Percentiles rank a stretch among this genome's conserved stretches.
These are phyloP conservation scores for Hanseniaspora gamundiae DNA, from an alignment of 1,139 yeast genomes.

Conservation along the genomic window DNA sequence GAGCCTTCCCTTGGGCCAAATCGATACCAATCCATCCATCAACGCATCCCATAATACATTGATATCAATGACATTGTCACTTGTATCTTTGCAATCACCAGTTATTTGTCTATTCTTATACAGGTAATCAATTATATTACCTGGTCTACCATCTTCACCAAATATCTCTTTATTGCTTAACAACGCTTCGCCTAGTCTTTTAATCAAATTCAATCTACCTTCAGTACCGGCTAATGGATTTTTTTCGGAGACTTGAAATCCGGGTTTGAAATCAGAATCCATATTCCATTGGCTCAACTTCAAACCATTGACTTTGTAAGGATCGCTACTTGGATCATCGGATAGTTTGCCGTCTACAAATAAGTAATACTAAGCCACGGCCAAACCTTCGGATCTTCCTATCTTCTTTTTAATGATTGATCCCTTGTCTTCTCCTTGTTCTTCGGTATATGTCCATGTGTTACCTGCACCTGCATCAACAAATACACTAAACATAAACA, in stretches of 20 bases:
- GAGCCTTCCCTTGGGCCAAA: slow-evolving; percentile 50
- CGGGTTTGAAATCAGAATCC: slow-evolving; percentile 20
- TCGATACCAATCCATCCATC: slow-evolving; percentile 38
- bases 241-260: slow-evolving; percentile 32
- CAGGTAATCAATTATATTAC: slow-evolving; percentile 39
- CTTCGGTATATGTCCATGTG: slow-evolving; percentile 35
- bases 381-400: slow-evolving; percentile 46
- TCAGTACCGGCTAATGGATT: slow-evolving; percentile 41
- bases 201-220: slow-evolving; percentile 36
- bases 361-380: slow-evolving; percentile 44
- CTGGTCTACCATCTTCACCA: slow-evolving; percentile 40
- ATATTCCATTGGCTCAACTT: slow-evolving; percentile 26
- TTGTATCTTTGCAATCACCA: slow-evolving; percentile 8
- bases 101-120: slow-evolving; percentile 11
- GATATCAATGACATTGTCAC: slow-evolving; percentile 33
- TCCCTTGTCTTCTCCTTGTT: too few species aligned
- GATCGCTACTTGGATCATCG: slow-evolving; percentile 20
- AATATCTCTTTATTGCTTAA: slow-evolving; percentile 28
- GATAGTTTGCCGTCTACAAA: slow-evolving; percentile 39
- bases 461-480: slow-evolving; percentile 57
- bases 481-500: slow-evolving; percentile 44
- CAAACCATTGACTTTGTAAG: slow-evolving; percentile 33
- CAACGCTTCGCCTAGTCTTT: slow-evolving; percentile 35
- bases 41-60: slow-evolving; percentile 38
- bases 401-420: slow-evolving; percentile 21